Percentiles rank a stretch among this genome's conserved stretches.
phyloP scores from a whole-genome alignment of 2,329 filamentous ascomycete species.

The Cercospora zeae-maydis region DNA sequence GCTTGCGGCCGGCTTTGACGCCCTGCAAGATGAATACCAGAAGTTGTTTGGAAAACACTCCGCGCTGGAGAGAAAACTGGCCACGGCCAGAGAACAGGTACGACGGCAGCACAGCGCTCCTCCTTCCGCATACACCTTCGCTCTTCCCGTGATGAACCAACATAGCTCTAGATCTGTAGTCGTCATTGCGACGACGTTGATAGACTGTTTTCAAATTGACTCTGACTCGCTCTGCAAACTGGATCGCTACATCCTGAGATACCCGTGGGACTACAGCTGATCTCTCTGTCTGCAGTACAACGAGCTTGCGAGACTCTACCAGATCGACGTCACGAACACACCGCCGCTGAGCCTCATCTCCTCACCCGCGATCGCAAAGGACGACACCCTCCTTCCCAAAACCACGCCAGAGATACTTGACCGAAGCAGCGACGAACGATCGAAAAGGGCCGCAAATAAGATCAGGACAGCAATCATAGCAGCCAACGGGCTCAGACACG shows the following conservation, averaged over 20 bases:
- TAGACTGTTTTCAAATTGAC: constrained; percentile 43
- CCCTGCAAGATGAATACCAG: constrained; percentile 47
- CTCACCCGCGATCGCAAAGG: constrained; percentile 27
- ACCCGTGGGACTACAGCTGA: constrained; percentile 16
- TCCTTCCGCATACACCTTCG: constrained; percentile 2
- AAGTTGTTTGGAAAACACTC: constrained; percentile 44
- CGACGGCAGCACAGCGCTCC: constrained; percentile 27
- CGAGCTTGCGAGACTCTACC: constrained; percentile 33
- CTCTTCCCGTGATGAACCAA: constrained; percentile 36
- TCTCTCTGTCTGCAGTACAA: constrained; percentile 31
- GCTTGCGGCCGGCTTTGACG: constrained; percentile 45
- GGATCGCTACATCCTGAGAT: not conserved
- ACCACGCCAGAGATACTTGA: constrained; percentile 37
- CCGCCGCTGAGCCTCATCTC: constrained; percentile 35
- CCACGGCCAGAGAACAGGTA: constrained; percentile 50
- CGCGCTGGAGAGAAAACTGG: constrained; percentile 47
- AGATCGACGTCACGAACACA: constrained; percentile 24
- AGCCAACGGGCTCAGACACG: constrained; percentile 20
- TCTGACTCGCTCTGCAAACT: constrained; percentile 35
- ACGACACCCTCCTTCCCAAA: constrained; percentile 11
- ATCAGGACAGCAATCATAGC: constrained; percentile 35
- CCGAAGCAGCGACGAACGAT: constrained; percentile 14
- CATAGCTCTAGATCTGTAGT: constrained; percentile 54
- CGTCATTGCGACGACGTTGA: constrained; percentile 41
- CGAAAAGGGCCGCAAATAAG: constrained; percentile 36